A percentile compares a stretch with the other conserved stretches of the same genome.
These are phyloP conservation scores for Solanum arcanum DNA, from an alignment of 257 asterid genomes.

Conservation along the genomic window DNA sequence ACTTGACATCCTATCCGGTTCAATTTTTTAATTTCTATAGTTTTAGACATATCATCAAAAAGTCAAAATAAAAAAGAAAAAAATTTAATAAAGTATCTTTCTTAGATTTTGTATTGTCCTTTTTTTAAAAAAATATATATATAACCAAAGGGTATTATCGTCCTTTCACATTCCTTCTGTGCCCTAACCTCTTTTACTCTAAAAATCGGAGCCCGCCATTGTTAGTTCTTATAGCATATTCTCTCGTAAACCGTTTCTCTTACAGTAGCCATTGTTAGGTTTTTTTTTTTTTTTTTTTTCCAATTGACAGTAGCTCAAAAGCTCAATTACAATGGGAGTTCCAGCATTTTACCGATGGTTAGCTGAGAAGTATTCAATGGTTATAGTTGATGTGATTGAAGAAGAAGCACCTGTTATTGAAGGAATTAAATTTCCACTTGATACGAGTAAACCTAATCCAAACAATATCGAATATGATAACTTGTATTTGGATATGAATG, in stretches of 20 bases:
- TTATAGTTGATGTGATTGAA: constrained; percentile 5
- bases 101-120: not conserved
- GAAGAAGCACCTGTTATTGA: not conserved
- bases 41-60: too few relatives aligned
- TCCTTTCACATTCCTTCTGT: not conserved
- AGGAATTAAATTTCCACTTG: not conserved
- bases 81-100: not conserved
- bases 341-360: constrained; percentile 45
- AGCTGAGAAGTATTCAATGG: constrained; percentile 24
- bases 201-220: not conserved
- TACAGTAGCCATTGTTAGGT: not conserved
- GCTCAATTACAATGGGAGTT: constrained; percentile 25
- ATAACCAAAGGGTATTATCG: not conserved
- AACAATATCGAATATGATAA: not conserved
- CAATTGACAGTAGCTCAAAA: not conserved
- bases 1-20: too few relatives aligned
- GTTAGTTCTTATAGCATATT: not conserved
- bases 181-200: not conserved
- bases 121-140: not conserved
- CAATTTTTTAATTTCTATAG: too few relatives aligned
- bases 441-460: not conserved
- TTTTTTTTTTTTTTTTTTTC: too few relatives aligned
- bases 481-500: constrained; percentile 15
- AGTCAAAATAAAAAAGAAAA: not conserved
- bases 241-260: not conserved